phyloP scores from a whole-genome alignment of 192 early-diverging fungal genomes.

The Backusella mclennaniae region DNA sequence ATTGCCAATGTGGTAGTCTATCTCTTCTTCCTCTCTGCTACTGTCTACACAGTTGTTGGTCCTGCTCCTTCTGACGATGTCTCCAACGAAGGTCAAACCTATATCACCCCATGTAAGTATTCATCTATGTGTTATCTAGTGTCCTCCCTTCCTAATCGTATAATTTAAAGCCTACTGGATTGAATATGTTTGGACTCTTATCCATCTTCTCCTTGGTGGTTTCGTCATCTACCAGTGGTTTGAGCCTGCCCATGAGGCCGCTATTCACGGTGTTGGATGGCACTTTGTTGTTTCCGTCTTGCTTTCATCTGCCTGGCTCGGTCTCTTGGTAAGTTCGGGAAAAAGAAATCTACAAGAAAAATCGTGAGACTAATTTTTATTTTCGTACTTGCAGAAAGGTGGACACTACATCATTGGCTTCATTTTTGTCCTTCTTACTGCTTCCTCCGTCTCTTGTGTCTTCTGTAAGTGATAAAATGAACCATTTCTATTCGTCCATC shows the following conservation, averaged over 20 bases:
- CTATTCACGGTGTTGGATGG: conserved; percentile 57
- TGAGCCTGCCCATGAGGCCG: conserved; percentile 46
- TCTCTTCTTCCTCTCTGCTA: conserved; percentile 59
- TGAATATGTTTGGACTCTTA: conserved; percentile 59
- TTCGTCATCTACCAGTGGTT: conserved; percentile 64
- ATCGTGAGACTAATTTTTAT: conserved; percentile 8
- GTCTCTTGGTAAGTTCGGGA: conserved; percentile 51
- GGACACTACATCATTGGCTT: conserved; percentile 53
- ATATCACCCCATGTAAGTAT: conserved; percentile 55
- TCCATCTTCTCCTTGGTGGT: conserved; percentile 63
- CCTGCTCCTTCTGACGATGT: conserved; percentile 37
- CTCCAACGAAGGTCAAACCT: conserved; percentile 49
- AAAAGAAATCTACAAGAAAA: background rate
- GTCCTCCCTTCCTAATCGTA: background rate
- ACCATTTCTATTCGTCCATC: background rate
- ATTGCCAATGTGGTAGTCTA: conserved; percentile 61
- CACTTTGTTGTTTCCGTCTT: conserved; percentile 62
- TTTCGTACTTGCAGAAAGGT: conserved; percentile 16
- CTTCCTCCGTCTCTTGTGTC: conserved; percentile 55
- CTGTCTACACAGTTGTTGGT: conserved; percentile 50
- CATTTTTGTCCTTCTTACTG: conserved; percentile 56
- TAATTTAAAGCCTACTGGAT: conserved; percentile 46
- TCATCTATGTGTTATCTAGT: background rate
- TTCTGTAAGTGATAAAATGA: conserved; percentile 40
- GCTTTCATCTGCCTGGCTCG: conserved; percentile 58